Evolutionary conservation across 2,329 filamentous ascomycete genomes (phyloP).

Genomic region (Aspergillus costaricaensis): DNA sequence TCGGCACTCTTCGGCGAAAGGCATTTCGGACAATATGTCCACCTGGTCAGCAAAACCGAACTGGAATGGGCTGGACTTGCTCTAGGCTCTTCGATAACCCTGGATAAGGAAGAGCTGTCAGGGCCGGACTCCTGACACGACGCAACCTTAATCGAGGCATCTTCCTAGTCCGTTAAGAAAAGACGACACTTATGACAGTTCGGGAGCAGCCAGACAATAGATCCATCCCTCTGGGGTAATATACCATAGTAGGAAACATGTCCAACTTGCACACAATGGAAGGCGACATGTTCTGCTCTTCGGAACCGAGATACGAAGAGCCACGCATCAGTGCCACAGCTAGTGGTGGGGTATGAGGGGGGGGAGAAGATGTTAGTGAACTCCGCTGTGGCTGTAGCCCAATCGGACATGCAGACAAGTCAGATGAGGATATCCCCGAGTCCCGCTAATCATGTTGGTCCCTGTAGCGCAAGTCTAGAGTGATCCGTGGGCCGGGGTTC

Average conservation of each 20-base stretch:
- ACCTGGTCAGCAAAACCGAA: not conserved
- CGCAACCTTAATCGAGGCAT: not conserved
- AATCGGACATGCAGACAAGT: conserved; percentile 1
- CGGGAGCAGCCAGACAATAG: not conserved
- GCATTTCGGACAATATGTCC: not conserved
- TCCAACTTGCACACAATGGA: too few relatives aligned
- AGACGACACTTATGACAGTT: not conserved
- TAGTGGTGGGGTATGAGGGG: not conserved
- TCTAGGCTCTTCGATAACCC: conserved; percentile 3
- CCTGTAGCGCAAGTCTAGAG: not conserved
- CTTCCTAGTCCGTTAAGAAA: not conserved
- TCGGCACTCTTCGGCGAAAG: conserved; percentile 1
- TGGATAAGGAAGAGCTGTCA: not conserved
- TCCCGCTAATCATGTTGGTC: conserved; percentile 1
- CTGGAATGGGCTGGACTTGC: conserved; percentile 10
- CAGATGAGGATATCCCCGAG: not conserved
- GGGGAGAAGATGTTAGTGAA: not conserved
- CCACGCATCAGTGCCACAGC: not conserved
- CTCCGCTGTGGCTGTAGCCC: not conserved
- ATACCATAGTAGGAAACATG: too few relatives aligned
- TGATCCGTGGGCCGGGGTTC: not conserved
- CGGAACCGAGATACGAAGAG: not conserved
- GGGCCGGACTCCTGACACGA: not conserved
- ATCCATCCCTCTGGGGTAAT: too few relatives aligned
- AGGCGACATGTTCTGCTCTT: not conserved